phyloP scores from a whole-genome alignment of 495 filamentous ascomycete species.

The Usnea hakonensis region DNA sequence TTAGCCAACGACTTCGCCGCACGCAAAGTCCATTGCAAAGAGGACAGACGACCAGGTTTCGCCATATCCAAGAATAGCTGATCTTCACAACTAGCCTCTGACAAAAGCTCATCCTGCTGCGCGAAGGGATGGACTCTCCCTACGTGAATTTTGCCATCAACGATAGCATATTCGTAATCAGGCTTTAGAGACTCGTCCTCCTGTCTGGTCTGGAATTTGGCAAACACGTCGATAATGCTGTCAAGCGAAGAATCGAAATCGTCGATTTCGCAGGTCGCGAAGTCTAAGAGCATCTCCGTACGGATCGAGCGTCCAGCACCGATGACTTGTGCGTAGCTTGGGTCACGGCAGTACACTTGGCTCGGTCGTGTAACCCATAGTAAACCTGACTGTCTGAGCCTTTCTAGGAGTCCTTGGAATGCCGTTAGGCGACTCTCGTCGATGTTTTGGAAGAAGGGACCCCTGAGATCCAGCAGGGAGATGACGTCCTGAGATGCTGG shows the following conservation, averaged over 20 bases:
- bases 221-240: constrained; percentile 12
- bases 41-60: neutral
- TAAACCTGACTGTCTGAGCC: neutral
- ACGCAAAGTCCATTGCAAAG: neutral
- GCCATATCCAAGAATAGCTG: neutral
- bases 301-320: constrained; percentile 1
- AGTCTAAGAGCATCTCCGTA: neutral
- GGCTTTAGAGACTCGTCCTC: constrained; percentile 10
- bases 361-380: constrained; percentile 29
- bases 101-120: constrained; percentile 15
- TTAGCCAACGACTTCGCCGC: neutral
- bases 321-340: constrained; percentile 20
- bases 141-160: constrained; percentile 9
- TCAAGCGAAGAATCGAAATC: too few species aligned
- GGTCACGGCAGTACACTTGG: constrained; percentile 28
- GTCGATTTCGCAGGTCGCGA: neutral
- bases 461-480: too few species aligned
- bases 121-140: constrained; percentile 18
- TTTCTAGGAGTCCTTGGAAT: too few species aligned
- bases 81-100: too few species aligned
- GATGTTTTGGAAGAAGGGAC: too few species aligned
- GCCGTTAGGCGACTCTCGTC: too few species aligned
- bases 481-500: too few species aligned
- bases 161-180: constrained; percentile 15
- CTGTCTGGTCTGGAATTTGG: constrained; percentile 2